A percentile compares a stretch with the other conserved stretches of the same genome.
phyloP scores from a whole-genome alignment of 176 grass and related monocot genomes.

The Oryza punctata region DNA sequence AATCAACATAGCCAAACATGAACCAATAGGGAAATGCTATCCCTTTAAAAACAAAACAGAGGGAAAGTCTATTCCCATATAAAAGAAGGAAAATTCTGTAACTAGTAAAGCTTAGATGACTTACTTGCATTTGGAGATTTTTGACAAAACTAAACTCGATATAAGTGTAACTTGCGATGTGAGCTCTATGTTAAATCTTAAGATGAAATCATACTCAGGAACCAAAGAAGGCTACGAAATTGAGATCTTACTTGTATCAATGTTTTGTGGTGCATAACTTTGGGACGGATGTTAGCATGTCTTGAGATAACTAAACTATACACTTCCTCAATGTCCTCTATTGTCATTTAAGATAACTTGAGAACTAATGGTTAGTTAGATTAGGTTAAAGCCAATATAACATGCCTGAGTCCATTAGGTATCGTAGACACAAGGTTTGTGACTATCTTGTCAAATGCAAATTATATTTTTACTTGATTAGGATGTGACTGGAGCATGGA shows the following conservation, averaged over 20 bases:
- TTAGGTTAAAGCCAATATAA: not conserved
- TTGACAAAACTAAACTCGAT: slow-evolving; percentile 11
- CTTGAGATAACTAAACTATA: slow-evolving; percentile 33
- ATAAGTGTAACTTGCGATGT: not conserved
- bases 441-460: not conserved
- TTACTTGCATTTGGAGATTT: slow-evolving; percentile 38
- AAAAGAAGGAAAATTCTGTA: not conserved
- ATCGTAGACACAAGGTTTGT: slow-evolving; percentile 3
- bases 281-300: slow-evolving; percentile 39
- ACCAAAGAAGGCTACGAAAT: slow-evolving; percentile 26
- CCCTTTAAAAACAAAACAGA: not conserved
- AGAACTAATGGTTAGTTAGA: slow-evolving; percentile 27
- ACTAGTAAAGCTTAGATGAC: slow-evolving; percentile 22
- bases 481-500: not conserved
- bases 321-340: slow-evolving; percentile 19
- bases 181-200: slow-evolving; percentile 28
- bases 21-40: not conserved
- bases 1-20: not conserved
- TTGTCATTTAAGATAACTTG: not conserved
- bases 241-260: slow-evolving; percentile 39
- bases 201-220: not conserved
- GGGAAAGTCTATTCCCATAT: not conserved
- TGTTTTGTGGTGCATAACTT: slow-evolving; percentile 35
- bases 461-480: slow-evolving; percentile 28
- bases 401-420: not conserved